Conservation (phyloP, 768 basidiomycete genomes). For the Suillus plorans region DNA sequence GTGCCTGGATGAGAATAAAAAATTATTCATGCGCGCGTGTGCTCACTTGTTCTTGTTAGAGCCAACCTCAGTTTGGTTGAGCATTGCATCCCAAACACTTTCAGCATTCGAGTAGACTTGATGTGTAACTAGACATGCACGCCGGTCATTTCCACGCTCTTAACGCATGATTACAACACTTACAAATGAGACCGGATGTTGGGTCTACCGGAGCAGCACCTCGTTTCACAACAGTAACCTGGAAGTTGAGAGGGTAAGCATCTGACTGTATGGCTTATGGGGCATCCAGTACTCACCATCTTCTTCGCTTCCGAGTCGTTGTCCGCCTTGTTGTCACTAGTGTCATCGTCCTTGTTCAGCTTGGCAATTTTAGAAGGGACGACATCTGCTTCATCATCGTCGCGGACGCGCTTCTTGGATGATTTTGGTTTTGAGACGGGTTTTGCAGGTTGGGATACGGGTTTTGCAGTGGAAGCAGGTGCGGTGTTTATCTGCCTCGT, state of each 20-base stretch:
- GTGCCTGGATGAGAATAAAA: conserved; percentile 24
- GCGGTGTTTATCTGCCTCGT: conserved; percentile 24
- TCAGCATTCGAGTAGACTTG: conserved; percentile 46
- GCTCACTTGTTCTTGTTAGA: conserved; percentile 49
- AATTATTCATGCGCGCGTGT: neutral
- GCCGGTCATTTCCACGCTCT: neutral
- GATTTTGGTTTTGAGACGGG: conserved; percentile 27
- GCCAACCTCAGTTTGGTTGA: conserved; percentile 58
- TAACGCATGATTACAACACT: conserved; percentile 23
- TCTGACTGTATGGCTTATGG: neutral
- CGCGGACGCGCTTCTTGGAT: conserved; percentile 24
- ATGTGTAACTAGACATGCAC: conserved; percentile 41
- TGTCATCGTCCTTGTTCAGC: conserved; percentile 21
- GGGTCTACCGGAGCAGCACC: conserved; percentile 59
- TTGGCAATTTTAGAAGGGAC: conserved; percentile 21
- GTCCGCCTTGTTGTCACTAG: conserved; percentile 23
- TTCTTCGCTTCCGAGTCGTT: conserved; percentile 29
- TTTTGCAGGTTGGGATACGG: conserved; percentile 15
- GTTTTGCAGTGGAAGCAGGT: conserved; percentile 21
- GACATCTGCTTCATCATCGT: conserved; percentile 10
- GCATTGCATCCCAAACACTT: conserved; percentile 57
- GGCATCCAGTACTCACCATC: conserved; percentile 35
- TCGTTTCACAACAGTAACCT: conserved; percentile 50
- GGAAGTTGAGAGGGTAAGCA: conserved; percentile 18
- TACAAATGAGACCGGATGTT: conserved; percentile 43